These are phyloP conservation scores for Nepenthes alata DNA, from an alignment of 179 eudicot species.

Conservation along the genomic window DNA sequence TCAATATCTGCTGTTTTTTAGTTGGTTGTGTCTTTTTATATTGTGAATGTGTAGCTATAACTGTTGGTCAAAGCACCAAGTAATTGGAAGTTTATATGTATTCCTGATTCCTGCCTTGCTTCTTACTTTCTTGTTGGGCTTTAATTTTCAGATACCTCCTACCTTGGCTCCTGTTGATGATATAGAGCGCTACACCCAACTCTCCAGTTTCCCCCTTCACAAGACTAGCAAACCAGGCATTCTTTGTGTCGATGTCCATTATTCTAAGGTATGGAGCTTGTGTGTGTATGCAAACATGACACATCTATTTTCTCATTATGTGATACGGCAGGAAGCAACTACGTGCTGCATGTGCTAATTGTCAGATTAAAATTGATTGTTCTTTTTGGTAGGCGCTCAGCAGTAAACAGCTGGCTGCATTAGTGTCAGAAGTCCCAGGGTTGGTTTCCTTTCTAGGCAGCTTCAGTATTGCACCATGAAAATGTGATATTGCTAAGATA, in stretches of 20 bases:
- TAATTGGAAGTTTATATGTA: not conserved
- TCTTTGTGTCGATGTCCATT: slow-evolving; percentile 60
- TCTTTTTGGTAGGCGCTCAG: too few relatives aligned
- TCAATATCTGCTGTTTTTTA: too few relatives aligned
- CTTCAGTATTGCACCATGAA: too few relatives aligned
- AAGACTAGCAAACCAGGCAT: slow-evolving; percentile 94
- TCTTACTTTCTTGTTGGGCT: not conserved
- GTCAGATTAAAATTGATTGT: too few relatives aligned
- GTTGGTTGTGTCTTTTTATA: not conserved
- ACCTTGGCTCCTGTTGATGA: slow-evolving; percentile 75
- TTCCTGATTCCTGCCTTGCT: not conserved
- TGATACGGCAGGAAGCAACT: too few relatives aligned
- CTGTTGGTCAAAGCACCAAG: not conserved
- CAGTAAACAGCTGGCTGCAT: too few relatives aligned
- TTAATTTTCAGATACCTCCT: slow-evolving; percentile 52
- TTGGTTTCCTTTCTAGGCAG: too few relatives aligned
- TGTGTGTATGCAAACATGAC: not conserved
- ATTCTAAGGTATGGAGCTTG: slow-evolving; percentile 47
- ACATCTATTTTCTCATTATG: not conserved
- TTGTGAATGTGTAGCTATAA: not conserved
- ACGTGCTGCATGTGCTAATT: too few relatives aligned
- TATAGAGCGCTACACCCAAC: slow-evolving; percentile 74
- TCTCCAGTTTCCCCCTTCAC: slow-evolving; percentile 77
- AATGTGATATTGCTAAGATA: too few relatives aligned
- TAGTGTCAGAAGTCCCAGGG: too few relatives aligned